Percentiles rank a stretch among this genome's conserved stretches.
Conservation (phyloP, 164 flowering plant species). For the Protea cynaroides region DNA sequence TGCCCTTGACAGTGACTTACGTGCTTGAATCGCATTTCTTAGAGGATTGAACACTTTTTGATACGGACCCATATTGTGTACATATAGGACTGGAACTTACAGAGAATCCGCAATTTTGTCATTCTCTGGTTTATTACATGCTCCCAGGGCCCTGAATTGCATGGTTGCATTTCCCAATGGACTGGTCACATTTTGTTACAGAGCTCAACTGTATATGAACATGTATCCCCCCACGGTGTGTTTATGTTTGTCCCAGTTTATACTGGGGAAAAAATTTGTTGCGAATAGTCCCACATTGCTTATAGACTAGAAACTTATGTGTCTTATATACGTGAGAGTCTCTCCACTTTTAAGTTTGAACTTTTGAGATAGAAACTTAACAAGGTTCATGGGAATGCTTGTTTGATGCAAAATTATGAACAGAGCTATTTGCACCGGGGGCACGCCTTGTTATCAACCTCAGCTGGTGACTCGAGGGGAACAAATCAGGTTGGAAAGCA, state of each 20-base stretch:
- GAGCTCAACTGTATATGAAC: neutral
- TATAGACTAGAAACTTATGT: no score
- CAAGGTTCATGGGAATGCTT: neutral
- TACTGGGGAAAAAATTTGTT: neutral
- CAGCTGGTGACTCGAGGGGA: slow-evolving; percentile 19
- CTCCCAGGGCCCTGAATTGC: neutral
- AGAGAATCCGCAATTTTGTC: no score
- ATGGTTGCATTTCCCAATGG: neutral
- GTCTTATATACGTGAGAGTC: no score
- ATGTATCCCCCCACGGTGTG: neutral
- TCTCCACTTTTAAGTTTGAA: neutral
- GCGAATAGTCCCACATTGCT: no score
- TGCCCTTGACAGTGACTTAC: neutral
- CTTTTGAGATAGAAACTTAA: no score
- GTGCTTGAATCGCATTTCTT: no score
- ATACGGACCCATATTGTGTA: no score
- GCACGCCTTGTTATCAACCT: slow-evolving; percentile 42
- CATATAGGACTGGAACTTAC: no score
- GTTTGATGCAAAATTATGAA: neutral
- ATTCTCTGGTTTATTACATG: no score
- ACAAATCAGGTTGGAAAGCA: slow-evolving; percentile 21
- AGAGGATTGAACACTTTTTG: no score
- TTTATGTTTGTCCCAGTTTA: neutral
- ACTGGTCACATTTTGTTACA: neutral
- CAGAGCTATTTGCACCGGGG: slow-evolving; percentile 36